Base-by-base conservation (phyloP, 805 yeast genomes). In the Ogataea populi-albae region DNA sequence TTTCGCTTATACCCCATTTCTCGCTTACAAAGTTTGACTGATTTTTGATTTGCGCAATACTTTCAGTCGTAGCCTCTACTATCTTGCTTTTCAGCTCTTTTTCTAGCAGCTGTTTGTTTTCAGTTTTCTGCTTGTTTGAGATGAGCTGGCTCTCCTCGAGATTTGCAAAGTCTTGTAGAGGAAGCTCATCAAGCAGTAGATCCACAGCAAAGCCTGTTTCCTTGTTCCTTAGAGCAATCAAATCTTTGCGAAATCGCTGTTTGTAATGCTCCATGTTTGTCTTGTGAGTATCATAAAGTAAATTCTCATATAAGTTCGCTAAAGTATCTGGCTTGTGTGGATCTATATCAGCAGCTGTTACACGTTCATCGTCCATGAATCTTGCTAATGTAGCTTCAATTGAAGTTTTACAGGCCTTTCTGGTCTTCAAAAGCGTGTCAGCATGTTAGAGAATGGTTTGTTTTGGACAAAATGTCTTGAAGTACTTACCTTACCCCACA, bases 1-100 rank as follows among this genome's bases (percentile, higher is more conserved):
- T 59, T 35, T 52, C 62, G 14, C 57, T 53, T 5, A 59, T 32
- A 2, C 64, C 64, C 65, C 65, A 61, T 38, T 61, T 60, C 32
- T 60, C 62, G 25, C 55, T 38, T 0, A 46, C 48, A 24, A 58
- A 39, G 5, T 52, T 52, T 17, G 51, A 52, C 26, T 47, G 52
- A 9, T 43, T 44, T 30, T 57, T 52, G 5, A 55, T 41, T 11
- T 51, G 46, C 17, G 54, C 52, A 10, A 60, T 56, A 8, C 47
- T 54, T 3, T 47, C 53, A 1, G 60, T 58, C n/a, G 52, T 21
- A 17, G 39, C 47, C 15, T 45, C 41, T 1, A 54, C 47, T 10
- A 60, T 52, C 17, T 43, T 46, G 17, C 58, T 57, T 16, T 50
- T 55, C 14, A 58, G 38, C 21, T 65, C 62, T n/a, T 53, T 46